Evolutionary conservation across 2,329 filamentous ascomycete genomes (phyloP), one percentile per base, ranked within the genome.

Genomic region (Arachnomyces sp.): DNA sequence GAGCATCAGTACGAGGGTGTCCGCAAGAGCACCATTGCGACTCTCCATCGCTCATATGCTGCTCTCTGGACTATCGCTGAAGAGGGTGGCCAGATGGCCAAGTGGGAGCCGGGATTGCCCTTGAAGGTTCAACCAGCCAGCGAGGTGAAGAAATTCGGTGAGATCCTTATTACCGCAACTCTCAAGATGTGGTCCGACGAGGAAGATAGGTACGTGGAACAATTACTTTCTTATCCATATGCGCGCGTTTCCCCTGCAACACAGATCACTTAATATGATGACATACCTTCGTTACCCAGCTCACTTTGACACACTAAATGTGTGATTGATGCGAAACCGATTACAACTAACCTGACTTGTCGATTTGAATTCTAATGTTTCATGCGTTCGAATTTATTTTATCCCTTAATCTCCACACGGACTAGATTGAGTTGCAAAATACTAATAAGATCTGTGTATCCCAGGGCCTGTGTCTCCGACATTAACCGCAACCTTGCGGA

Each of bases 261-360:
- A n/a, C 12, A 11, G 36, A 31, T 31, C 28, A 16, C 32, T 40
- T 46, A 60, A 67, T 57, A 82, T 87, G 88, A 95, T 95, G 88
- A 95, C 68, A 73, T 77, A 72, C 67, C 71, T 78, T 80, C 86
- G 86, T 89, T 89, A 90, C 90, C 88, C 89, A 95, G 89, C 89
- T 95, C 90, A 95, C 89, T 95, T 86, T 86, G 84, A 96, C 82
- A 82, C 86, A 77, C 71, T 70, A 76, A 75, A 69, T 69, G 62
- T 79, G 84, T 80, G 80, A 70, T 80, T 94, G 87, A 84, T 87
- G 86, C 82, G 82, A 92, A 93, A 68, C 72, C 87, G 83, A 75
- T 78, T 68, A 73, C 64, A 54, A 60, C 48, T 53, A 62, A 58
- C 55, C 71, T 74, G 69, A 74, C 39, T 43, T 44, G 30, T 31